Evolutionary conservation across 306 rosid genomes (phyloP).

Genomic region (Erythrophleum fordii): DNA sequence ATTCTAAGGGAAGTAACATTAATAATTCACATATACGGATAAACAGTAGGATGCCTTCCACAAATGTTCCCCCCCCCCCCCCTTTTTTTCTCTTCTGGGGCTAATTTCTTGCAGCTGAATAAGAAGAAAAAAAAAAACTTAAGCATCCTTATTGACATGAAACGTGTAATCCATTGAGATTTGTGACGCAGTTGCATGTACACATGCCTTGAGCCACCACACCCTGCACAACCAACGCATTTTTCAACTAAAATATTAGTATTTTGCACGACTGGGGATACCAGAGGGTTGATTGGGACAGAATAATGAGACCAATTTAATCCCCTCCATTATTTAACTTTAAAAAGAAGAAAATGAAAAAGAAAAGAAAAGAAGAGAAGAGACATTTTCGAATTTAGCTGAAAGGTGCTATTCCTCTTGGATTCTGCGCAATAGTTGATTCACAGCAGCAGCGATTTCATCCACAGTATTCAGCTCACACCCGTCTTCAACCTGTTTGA

Average conservation of each 20-base stretch:
- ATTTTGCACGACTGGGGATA: conserved; percentile 20
- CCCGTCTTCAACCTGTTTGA: conserved; percentile 69
- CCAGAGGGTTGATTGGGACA: conserved; percentile 9
- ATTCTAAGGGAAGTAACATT: conserved; percentile 27
- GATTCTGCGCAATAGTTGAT: conserved; percentile 59
- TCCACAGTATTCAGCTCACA: conserved; percentile 69
- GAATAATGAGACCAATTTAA: neutral
- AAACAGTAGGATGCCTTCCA: conserved; percentile 4
- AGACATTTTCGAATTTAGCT: conserved; percentile 29
- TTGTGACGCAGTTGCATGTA: conserved; percentile 29
- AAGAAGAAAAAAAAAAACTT: neutral
- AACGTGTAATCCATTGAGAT: conserved; percentile 9
- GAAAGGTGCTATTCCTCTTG: conserved; percentile 57
- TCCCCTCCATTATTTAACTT: neutral
- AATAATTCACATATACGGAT: conserved; percentile 29
- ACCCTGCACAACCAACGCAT: neutral
- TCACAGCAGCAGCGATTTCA: conserved; percentile 75
- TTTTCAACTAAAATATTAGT: neutral
- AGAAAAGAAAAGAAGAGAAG: neutral
- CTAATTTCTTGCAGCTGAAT: neutral
- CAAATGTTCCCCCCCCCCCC: conserved; percentile 2
- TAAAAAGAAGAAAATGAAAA: too few species aligned
- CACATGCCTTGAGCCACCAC: conserved; percentile 11
- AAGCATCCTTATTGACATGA: conserved; percentile 36
- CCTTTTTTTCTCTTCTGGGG: neutral